Percentiles rank a stretch among this genome's conserved stretches.
phyloP scores from a whole-genome alignment of 108 stramenopile genomes.

The Nitzschia palea region DNA sequence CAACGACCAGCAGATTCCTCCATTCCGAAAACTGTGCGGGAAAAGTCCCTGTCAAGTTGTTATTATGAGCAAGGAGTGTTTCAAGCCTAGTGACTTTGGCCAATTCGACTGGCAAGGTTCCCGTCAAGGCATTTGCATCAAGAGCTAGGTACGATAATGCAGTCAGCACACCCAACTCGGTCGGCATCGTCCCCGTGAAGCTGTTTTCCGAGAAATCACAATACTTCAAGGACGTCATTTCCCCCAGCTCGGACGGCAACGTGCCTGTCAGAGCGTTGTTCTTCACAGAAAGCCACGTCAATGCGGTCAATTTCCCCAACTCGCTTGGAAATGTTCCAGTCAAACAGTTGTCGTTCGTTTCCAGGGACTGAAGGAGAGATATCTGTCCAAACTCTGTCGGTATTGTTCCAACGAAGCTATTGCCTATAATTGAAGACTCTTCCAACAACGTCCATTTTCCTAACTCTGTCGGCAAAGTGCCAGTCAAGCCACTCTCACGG shows the following conservation, averaged over 20 bases:
- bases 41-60: conserved; percentile 4
- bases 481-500: conserved; percentile 56
- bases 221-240: conserved; percentile 10
- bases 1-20: too few species aligned
- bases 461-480: conserved; percentile 49
- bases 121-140: background rate
- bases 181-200: conserved; percentile 16
- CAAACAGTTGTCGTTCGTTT: conserved; percentile 28
- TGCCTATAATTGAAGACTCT: conserved; percentile 49
- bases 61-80: background rate
- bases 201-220: conserved; percentile 13
- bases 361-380: background rate
- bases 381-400: background rate
- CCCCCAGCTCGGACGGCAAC: conserved; percentile 40
- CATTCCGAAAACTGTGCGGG: conserved; percentile 10
- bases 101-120: background rate
- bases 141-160: background rate
- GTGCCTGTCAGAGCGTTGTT: conserved; percentile 43
- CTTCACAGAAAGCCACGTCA: conserved; percentile 11
- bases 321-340: conserved; percentile 25
- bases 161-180: conserved; percentile 1
- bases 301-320: conserved; percentile 8
- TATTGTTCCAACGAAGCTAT: conserved; percentile 34
- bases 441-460: conserved; percentile 47
- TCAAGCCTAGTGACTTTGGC: background rate